Evolutionary conservation across 371 early-diverging fungal species (phyloP).

Genomic region (Rhizopus arrhizus): DNA sequence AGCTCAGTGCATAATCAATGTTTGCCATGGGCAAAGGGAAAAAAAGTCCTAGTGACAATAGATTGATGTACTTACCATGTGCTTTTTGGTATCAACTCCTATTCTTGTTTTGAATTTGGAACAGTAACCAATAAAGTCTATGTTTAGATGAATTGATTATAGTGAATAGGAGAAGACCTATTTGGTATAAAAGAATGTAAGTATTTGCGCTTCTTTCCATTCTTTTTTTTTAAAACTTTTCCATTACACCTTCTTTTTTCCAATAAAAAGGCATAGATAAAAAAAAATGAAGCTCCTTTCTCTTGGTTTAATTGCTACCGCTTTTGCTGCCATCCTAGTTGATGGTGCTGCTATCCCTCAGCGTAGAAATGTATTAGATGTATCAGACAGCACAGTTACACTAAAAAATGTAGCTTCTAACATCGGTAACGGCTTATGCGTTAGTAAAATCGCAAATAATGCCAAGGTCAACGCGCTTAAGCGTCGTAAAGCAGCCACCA

Average conservation of each 20-base stretch:
- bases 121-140: too few species aligned
- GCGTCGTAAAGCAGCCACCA: neutral
- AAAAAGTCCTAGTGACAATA: too few species aligned
- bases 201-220: neutral
- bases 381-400: constrained; percentile 4
- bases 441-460: neutral
- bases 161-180: too few species aligned
- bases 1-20: too few species aligned
- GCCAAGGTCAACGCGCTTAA: neutral
- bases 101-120: too few species aligned
- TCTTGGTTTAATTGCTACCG: constrained; percentile 19
- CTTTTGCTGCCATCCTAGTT: neutral
- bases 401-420: neutral
- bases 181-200: neutral
- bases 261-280: neutral
- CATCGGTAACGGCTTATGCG: too few species aligned
- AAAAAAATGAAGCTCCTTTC: constrained; percentile 23
- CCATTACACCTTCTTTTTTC: neutral
- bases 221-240: neutral
- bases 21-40: too few species aligned
- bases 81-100: too few species aligned
- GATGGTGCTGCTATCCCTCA: constrained; percentile 3
- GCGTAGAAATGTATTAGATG: neutral
- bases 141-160: too few species aligned
- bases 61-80: too few species aligned